A percentile compares a stretch with the other conserved stretches of the same genome.
phyloP scores from a whole-genome alignment of 2,329 filamentous ascomycete species.

The Tolypocladium paradoxum region DNA sequence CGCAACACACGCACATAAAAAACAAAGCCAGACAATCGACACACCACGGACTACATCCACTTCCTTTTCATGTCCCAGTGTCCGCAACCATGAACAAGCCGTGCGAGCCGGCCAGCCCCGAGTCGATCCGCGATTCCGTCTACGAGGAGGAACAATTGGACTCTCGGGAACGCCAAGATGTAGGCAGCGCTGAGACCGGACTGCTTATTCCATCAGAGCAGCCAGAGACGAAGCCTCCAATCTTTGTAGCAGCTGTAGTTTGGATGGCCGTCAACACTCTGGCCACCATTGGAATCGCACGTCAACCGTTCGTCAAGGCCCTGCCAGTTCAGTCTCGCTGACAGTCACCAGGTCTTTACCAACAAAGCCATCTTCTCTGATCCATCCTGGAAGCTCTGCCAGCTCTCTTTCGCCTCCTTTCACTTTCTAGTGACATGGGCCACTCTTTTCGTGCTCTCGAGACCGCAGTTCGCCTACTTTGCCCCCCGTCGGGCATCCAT shows the following conservation, averaged over 20 bases:
- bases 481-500: conserved; percentile 42
- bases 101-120: not conserved
- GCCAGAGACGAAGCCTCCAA: not conserved
- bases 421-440: conserved; percentile 57
- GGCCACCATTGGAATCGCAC: conserved; percentile 52
- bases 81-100: not conserved
- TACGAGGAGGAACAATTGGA: not conserved
- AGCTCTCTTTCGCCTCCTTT: conserved; percentile 57
- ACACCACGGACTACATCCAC: not conserved
- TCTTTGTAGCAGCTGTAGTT: conserved; percentile 10
- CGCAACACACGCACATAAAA: not conserved
- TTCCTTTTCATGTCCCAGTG: too few relatives aligned
- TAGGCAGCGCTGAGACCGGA: not conserved
- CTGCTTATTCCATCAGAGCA: not conserved
- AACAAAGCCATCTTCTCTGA: conserved; percentile 62
- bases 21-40: not conserved
- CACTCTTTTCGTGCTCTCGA: conserved; percentile 51
- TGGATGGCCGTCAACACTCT: conserved; percentile 54
- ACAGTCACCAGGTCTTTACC: conserved; percentile 46
- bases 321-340: not conserved
- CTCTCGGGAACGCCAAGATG: not conserved
- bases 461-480: conserved; percentile 48
- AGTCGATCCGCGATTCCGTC: not conserved
- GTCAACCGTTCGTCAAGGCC: conserved; percentile 10
- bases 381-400: conserved; percentile 47